phyloP scores from a whole-genome alignment of 257 asterid genomes.

The Fraxinus quadrangulata region DNA sequence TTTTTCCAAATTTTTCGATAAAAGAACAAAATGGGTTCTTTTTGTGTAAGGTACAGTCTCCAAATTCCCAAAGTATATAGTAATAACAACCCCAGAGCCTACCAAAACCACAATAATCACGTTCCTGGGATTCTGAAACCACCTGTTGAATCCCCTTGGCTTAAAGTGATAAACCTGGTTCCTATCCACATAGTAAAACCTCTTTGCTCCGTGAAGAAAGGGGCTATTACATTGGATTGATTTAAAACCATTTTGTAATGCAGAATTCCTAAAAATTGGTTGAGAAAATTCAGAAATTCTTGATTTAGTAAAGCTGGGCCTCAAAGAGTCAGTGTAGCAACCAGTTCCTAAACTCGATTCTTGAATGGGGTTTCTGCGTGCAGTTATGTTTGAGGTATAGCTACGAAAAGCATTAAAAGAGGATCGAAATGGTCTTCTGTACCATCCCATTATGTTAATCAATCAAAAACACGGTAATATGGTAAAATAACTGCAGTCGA shows the following conservation, averaged over 20 bases:
- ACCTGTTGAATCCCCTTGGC: conserved; percentile 66
- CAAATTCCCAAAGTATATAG: conserved; percentile 72
- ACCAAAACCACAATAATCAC: conserved; percentile 41
- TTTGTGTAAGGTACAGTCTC: conserved; percentile 87
- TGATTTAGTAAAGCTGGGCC: conserved; percentile 24
- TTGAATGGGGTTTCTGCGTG: conserved; percentile 34
- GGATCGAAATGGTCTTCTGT: conserved; percentile 51
- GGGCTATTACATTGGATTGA: conserved; percentile 39
- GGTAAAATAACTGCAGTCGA: background rate
- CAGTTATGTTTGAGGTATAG: conserved; percentile 36
- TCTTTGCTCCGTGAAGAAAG: conserved; percentile 55
- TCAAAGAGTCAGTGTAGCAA: background rate
- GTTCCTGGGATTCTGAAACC: conserved; percentile 67
- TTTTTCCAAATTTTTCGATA: conserved; percentile 59
- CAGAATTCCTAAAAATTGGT: conserved; percentile 43
- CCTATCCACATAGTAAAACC: conserved; percentile 71
- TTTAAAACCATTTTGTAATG: conserved; percentile 33
- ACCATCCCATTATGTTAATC: conserved; percentile 63
- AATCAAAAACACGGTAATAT: background rate
- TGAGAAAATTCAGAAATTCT: conserved; percentile 31
- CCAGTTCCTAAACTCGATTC: background rate
- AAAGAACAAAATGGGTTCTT: conserved; percentile 79
- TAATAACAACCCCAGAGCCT: conserved; percentile 66
- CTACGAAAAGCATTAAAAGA: conserved; percentile 41
- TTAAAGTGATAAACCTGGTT: conserved; percentile 59